These are phyloP conservation scores for Crithidia mellificae DNA, from an alignment of 208 protist genomes.

Conservation along the genomic window DNA sequence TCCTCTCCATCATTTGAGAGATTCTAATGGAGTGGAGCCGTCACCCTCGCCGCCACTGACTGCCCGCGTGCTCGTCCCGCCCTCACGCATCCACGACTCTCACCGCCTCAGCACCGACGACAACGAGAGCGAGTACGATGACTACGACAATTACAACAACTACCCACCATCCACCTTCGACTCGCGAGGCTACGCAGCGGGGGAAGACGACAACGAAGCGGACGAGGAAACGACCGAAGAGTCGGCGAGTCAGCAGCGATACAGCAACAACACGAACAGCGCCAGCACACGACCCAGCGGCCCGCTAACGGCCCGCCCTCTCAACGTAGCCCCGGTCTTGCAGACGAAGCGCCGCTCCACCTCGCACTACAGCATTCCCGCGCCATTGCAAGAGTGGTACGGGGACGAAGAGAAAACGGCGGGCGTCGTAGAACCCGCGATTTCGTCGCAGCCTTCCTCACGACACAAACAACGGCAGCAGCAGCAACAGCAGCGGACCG, in stretches of 20 bases:
- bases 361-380: constrained; percentile 11
- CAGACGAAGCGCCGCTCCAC: constrained; percentile 11
- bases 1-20: neutral
- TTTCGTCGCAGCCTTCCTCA: neutral
- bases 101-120: too few species aligned
- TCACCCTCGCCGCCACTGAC: constrained; percentile 27
- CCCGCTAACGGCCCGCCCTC: constrained; percentile 5
- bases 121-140: too few species aligned
- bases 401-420: neutral
- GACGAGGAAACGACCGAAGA: neutral
- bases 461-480: neutral
- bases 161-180: neutral
- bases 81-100: neutral
- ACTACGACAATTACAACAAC: too few species aligned
- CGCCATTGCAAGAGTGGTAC: constrained; percentile 8
- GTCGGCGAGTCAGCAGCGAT: neutral
- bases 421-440: neutral
- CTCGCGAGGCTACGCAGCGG: neutral
- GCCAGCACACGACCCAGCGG: neutral
- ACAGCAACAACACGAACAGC: constrained; percentile 8
- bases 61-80: neutral
- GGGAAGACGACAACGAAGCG: neutral
- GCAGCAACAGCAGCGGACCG: constrained; percentile 1
- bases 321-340: constrained; percentile 6
- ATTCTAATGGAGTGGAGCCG: constrained; percentile 23